Base-by-base conservation (phyloP, 2,329 filamentous ascomycete species). In the Grosmannia clavigera region DNA sequence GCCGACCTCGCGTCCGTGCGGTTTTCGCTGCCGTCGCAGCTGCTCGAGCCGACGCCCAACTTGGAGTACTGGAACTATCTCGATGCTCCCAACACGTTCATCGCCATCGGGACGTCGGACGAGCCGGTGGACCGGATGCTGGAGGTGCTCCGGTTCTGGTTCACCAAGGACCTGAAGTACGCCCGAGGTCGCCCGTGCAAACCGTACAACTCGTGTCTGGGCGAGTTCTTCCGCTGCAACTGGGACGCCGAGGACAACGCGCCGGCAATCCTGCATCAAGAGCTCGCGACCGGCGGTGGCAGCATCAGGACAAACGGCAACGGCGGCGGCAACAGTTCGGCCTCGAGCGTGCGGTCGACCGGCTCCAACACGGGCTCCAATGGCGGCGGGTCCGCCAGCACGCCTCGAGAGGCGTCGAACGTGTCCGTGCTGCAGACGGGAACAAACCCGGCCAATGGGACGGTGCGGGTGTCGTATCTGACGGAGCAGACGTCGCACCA, bases 51-150 rank as follows among this genome's bases (percentile, higher is more conserved):
- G 43, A 95, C 90, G 4, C 94, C 94, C 58, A 99, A 99, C 72
- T 79, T 99, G 70, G 94, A 99, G 77, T 99, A 97, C 76, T 99
- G 94, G 94, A 95, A 95, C 69, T 99, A 99, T 70, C 80, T 99
- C 71, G 94, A 99, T 74, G 84, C 91, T 67, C 92, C 92, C 27
- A 95, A 95, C 73, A 90, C 92, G 55, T 96, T 99, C 65, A 76
- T 84, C 65, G 82, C 81, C 54, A 87, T 87, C 68, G 94, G 92
- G 67, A 92, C 92, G 67, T 94, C 92, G 22, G 88, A 97, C 67
- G 90, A 97, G 67, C 83, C 88, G 12, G 78, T 97, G 60, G 92
- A 94, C 67, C 90, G 94, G 66, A 96, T 96, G 89, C 82, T 99
- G 58, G 92, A 92, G 69, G 90, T 95, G 35, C 75, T 97, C 67